A percentile compares a stretch with the other conserved stretches of the same genome.
Evolutionary conservation across 306 rosid species (phyloP).

Genomic region (Delonix regia): DNA sequence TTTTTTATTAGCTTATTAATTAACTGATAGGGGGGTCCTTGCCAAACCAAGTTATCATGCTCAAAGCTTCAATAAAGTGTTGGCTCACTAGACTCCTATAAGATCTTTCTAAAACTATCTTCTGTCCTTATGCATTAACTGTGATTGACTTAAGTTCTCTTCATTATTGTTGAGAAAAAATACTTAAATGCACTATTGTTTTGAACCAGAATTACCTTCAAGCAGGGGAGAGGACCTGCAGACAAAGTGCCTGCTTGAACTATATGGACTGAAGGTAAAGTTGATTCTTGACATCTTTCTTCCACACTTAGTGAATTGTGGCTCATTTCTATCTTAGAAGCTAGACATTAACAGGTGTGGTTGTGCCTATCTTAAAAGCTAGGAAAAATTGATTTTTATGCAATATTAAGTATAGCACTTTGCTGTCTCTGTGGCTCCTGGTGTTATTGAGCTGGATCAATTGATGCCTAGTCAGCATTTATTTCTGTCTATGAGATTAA

Average conservation of each 20-base stretch:
- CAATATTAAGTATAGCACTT: slow-evolving; percentile 23
- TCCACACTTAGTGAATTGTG: slow-evolving; percentile 17
- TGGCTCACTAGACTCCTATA: slow-evolving; percentile 23
- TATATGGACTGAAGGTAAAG: slow-evolving; percentile 94
- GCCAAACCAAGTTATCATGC: slow-evolving; percentile 13
- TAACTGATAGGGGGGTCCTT: slow-evolving; percentile 11
- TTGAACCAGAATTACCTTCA: slow-evolving; percentile 86
- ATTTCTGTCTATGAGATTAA: slow-evolving; percentile 5
- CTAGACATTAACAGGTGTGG: slow-evolving; percentile 10
- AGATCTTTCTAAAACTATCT: slow-evolving; percentile 12
- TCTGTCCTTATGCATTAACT: slow-evolving; percentile 13
- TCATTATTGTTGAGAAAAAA: slow-evolving; percentile 23
- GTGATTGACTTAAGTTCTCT: slow-evolving; percentile 8
- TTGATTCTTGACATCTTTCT: slow-evolving; percentile 40
- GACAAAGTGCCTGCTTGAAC: slow-evolving; percentile 91
- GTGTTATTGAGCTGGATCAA: slow-evolving; percentile 20
- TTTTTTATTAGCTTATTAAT: neutral
- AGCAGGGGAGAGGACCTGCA: slow-evolving; percentile 94
- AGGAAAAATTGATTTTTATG: slow-evolving; percentile 17
- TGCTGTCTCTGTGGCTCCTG: slow-evolving; percentile 10
- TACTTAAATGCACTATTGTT: slow-evolving; percentile 39
- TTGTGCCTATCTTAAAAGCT: slow-evolving; percentile 12
- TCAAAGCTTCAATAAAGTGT: slow-evolving; percentile 29
- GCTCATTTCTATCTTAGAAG: slow-evolving; percentile 15
- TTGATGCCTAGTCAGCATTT: slow-evolving; percentile 11